phyloP scores from a whole-genome alignment of 768 basidiomycete species.

The Agaricus sinodeliciosus region DNA sequence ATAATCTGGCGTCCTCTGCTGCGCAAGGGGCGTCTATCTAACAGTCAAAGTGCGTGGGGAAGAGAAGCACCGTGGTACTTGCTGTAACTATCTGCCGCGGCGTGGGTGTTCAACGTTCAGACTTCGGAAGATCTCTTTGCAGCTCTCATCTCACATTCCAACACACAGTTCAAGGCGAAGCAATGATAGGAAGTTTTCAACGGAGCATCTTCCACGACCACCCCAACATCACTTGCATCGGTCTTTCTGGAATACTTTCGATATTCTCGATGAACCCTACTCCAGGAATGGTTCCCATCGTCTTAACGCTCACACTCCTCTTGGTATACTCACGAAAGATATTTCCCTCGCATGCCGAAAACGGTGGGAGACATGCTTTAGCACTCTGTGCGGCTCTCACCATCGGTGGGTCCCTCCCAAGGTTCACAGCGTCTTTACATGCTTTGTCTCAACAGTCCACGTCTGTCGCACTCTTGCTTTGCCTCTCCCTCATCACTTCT shows the following conservation, averaged over 20 bases:
- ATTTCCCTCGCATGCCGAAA: conserved; percentile 17
- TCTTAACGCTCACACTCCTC: conserved; percentile 25
- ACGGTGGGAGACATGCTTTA: conserved; percentile 15
- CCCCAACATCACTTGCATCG: neutral
- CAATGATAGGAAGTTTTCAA: neutral
- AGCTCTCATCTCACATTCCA: neutral
- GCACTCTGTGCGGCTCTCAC: conserved; percentile 33
- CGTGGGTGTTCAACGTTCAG: neutral
- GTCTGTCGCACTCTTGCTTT: conserved; percentile 41
- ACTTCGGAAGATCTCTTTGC: neutral
- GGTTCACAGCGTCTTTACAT: conserved; percentile 35
- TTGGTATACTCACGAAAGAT: conserved; percentile 31
- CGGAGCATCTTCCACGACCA: neutral
- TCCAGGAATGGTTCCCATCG: conserved; percentile 9
- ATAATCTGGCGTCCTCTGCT: neutral
- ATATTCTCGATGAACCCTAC: conserved; percentile 8
- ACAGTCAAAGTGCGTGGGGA: neutral
- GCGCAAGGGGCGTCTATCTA: neutral
- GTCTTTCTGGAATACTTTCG: conserved; percentile 4
- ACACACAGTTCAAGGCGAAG: neutral
- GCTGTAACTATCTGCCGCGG: neutral
- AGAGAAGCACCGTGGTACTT: conserved; percentile 3
- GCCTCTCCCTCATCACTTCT: conserved; percentile 38
- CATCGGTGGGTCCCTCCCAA: conserved; percentile 33
- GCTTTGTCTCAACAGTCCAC: conserved; percentile 48